Evolutionary conservation across 805 yeast genomes (phyloP), one percentile per base, ranked within the genome.

Genomic region (Lipomyces lipofer): DNA sequence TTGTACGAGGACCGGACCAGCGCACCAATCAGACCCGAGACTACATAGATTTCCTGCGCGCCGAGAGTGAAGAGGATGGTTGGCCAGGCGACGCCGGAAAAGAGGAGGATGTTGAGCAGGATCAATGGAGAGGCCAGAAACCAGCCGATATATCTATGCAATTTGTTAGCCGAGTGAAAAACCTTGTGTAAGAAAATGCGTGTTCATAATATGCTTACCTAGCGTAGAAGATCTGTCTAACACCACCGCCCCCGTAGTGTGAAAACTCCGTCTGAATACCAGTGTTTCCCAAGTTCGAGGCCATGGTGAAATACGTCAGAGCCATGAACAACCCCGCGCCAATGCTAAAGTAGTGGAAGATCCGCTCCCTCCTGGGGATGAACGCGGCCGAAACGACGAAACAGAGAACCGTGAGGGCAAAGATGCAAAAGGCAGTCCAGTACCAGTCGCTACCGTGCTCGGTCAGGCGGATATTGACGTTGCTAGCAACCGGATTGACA

Each of bases 391-490:
- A 51, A 29, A 63, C 61, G 45, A 66, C 60, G 57, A 62, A 57
- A 10, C 64, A 48, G 12, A 75, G 27, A 6, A 80, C 65, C n/a
- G 74, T 64, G 0, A 74, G 40, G 21, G 73, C 73, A 59, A 80
- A 77, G 35, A 80, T 51, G 2, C 79, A 67, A 64, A 83, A 82
- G n/a, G 73, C 84, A 1, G 88, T 78, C 86, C 86, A 83, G 60
- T 78, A 73, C 86, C 86, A 83, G 66, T 79, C 80, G 7, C 85
- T 80, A 67, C 88, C 87, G 63, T 78, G 81, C n/a, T 63, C 57
- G 12, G 86, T 82, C 42, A 83, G 54, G 52, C 35, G 49, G 25
- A 52, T 49, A 15, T 17, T 33, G 29, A 43, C 36, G 35, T 33
- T 43, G 29, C 46, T 9, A 9, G 57, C 43, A n/a, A 42, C 24